Evolutionary conservation across 1,284 basidiomycete species (phyloP).

Genomic region (Cutaneotrichosporon sp.): DNA sequence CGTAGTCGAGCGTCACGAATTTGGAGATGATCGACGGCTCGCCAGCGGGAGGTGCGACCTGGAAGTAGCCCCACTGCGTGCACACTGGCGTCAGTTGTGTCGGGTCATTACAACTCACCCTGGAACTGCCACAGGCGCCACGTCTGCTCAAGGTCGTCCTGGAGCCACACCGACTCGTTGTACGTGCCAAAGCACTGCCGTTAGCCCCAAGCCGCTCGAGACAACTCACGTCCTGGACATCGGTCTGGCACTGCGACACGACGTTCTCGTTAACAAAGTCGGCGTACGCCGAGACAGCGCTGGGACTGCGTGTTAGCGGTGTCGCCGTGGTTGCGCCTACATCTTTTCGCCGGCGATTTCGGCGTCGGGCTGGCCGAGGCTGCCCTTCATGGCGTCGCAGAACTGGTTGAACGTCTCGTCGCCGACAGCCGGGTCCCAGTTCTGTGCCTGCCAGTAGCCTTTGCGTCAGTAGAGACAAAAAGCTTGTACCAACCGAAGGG

Average conservation of each 20-base stretch:
- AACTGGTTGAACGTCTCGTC: conserved; percentile 50
- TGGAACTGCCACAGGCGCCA: conserved; percentile 91
- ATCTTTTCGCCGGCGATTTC: conserved; percentile 30
- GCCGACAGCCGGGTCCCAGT: conserved; percentile 65
- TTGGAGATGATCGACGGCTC: conserved; percentile 33
- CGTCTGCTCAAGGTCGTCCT: conserved; percentile 58
- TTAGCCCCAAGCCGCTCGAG: conserved; percentile 5
- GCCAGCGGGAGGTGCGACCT: conserved; percentile 40
- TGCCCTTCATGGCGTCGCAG: conserved; percentile 57
- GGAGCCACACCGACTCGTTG: conserved; percentile 62
- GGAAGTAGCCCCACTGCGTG: conserved; percentile 91
- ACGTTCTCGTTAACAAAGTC: conserved; percentile 66
- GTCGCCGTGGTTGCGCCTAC: conserved; percentile 34
- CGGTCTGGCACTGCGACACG: conserved; percentile 57
- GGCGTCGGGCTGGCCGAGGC: conserved; percentile 16
- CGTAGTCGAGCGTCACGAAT: conserved; percentile 70
- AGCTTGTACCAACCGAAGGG: conserved; percentile 23
- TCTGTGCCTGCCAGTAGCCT: conserved; percentile 59
- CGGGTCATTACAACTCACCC: conserved; percentile 21
- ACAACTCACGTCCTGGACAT: conserved; percentile 36
- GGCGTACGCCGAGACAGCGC: conserved; percentile 66
- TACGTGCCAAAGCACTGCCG: conserved; percentile 77
- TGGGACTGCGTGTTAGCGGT: conserved; percentile 37
- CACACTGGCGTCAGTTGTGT: conserved; percentile 50
- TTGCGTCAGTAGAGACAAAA: neutral